Evolutionary conservation across 2,329 filamentous ascomycete genomes (phyloP), one percentile per base, ranked within the genome.

Genomic region (Fusarium solani-melongenae): DNA sequence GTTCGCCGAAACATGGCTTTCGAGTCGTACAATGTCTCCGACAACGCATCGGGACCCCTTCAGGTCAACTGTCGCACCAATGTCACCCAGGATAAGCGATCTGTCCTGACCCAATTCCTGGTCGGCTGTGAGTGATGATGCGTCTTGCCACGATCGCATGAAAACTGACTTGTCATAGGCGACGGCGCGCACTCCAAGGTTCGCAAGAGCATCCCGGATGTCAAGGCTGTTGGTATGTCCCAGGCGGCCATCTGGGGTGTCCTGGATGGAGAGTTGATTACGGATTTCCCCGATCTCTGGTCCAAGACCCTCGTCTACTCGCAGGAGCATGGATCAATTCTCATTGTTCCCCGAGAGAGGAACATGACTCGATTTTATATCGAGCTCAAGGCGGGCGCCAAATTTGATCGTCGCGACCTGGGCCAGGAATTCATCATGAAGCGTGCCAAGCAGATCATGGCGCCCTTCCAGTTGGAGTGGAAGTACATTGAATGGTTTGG

Each of bases 251-350:
- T 89, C 38, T 94, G 92, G 92, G 92, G 92, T 64, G 92, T 94
- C 3, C 83, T 94, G 4, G 92, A 94, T 79, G 92, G 92, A 74
- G 89, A 90, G 78, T 82, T 94, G 11, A 89, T 92, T 49, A 94
- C 92, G 9, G 87, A 93, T 78, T 94, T 94, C 74, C 92, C 92
- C 2, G 92, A 94, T 76, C 88, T 94, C 57, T 94, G 92, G 91
- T 92, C 90, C 80, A 94, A 94, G 82, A 91, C 91, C 0, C 87
- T 92, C 0, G 86, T 93, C 9, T 91, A 92, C 72, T 92, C 90
- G 3, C 89, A 93, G 69, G 86, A 89, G 67, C 86, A 90, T 51
- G 92, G 92, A 4, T 92, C 92, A 0, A 90, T 94, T 53, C 85
- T 94, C n/a, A 92, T 93, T 79, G 92, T 94, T 62, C 92, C 92